phyloP scores from a whole-genome alignment of 257 asterid genomes.

The Ballota nigra region DNA sequence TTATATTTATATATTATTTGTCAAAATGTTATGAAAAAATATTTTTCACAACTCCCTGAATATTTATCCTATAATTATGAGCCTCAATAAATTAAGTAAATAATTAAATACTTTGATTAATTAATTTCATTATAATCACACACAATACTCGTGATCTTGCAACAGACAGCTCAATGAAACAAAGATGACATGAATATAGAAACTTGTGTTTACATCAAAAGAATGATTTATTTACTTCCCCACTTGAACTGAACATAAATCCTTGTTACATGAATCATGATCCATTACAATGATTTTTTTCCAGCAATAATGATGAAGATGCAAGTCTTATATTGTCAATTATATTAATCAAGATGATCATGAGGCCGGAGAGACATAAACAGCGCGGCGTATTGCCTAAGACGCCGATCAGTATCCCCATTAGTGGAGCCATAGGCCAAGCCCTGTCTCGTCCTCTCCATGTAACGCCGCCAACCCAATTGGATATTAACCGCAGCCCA shows the following conservation, averaged over 20 bases:
- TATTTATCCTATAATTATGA: neutral
- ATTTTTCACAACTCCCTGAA: neutral
- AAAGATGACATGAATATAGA: neutral
- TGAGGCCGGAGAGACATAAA: slow-evolving; percentile 85
- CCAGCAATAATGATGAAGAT: neutral
- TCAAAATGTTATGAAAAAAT: too few relatives aligned
- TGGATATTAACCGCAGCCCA: slow-evolving; percentile 95
- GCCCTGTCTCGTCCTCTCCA: slow-evolving; percentile 44
- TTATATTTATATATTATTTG: neutral
- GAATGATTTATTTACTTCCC: neutral
- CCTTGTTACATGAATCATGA: too few relatives aligned
- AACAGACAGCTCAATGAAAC: neutral
- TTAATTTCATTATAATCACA: too few relatives aligned
- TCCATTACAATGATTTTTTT: neutral
- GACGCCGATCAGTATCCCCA: slow-evolving; percentile 54
- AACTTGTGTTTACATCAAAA: neutral
- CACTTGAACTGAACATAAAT: too few relatives aligned
- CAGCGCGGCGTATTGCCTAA: slow-evolving; percentile 70
- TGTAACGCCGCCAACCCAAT: slow-evolving; percentile 70
- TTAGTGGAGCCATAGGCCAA: slow-evolving; percentile 7
- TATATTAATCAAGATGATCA: slow-evolving; percentile 73
- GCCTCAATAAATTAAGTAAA: neutral
- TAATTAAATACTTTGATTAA: too few relatives aligned
- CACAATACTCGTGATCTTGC: neutral
- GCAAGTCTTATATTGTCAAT: too few relatives aligned